phyloP scores from a whole-genome alignment of 495 filamentous ascomycete species.

The Penicillium atrosanguineum region DNA sequence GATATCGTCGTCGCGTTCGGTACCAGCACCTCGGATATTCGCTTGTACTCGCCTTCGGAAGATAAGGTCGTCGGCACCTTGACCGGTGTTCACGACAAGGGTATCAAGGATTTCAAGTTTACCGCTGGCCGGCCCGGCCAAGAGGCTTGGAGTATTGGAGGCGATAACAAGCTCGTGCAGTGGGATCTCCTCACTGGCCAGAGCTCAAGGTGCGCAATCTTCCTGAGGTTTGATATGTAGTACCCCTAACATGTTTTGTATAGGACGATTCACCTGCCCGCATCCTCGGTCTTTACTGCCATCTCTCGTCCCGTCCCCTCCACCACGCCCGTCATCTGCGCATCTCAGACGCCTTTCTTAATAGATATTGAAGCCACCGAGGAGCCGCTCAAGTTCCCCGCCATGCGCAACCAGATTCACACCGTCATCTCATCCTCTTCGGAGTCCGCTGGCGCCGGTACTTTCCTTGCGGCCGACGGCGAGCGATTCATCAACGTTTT shows the following conservation, averaged over 20 bases:
- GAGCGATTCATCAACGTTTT: slow-evolving; percentile 58
- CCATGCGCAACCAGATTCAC: slow-evolving; percentile 54
- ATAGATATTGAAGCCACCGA: slow-evolving; percentile 46
- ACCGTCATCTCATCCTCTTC: slow-evolving; percentile 44
- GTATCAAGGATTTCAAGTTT: slow-evolving; percentile 58
- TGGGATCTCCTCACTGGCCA: slow-evolving; percentile 54
- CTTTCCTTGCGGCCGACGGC: slow-evolving; percentile 49
- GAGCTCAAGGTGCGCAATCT: slow-evolving; percentile 41
- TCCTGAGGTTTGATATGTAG: too few species aligned
- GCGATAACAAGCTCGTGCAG: slow-evolving; percentile 58
- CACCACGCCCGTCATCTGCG: slow-evolving; percentile 50
- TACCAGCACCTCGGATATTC: slow-evolving; percentile 52
- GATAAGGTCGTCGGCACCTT: slow-evolving; percentile 50
- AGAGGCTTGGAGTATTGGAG: slow-evolving; percentile 59
- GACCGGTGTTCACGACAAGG: slow-evolving; percentile 50
- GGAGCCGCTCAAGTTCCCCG: slow-evolving; percentile 43
- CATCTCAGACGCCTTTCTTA: slow-evolving; percentile 54
- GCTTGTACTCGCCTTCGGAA: slow-evolving; percentile 53
- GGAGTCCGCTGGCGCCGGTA: slow-evolving; percentile 29
- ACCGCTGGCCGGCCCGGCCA: slow-evolving; percentile 37
- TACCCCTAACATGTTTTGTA: background rate
- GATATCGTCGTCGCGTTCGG: slow-evolving; percentile 54
- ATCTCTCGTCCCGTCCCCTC: slow-evolving; percentile 43
- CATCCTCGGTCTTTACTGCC: slow-evolving; percentile 38
- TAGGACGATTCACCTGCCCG: slow-evolving; percentile 50